Evolutionary conservation across 306 rosid species (phyloP), one percentile per base, ranked within the genome.

Genomic region (Ormosia emarginata): DNA sequence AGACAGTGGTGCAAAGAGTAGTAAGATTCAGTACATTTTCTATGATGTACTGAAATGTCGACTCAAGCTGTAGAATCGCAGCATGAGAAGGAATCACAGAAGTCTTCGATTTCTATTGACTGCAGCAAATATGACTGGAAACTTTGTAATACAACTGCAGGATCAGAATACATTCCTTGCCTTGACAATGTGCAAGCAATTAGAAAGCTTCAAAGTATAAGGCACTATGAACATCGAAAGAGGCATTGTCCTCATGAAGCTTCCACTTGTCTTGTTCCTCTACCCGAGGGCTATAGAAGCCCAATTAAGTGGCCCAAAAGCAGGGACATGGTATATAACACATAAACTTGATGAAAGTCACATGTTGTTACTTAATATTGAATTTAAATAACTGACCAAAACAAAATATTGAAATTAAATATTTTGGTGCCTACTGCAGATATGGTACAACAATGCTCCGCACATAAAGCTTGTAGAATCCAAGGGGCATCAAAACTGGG

Each of bases 401-500:
- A 66, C n/a, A n/a, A 39, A 50, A 49, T 71, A 61, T 69, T 82
- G 74, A 81, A 67, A 47, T 69, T 61, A 70, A 77, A 41, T 84
- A 13, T 67, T 65, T 79, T 69, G 80, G 68, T 88, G 80, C 74
- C 43, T 81, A 30, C 47, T 87, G 87, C 93, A 94, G 97, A 89
- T 94, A 79, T 94, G 97, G 98, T 94, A 88, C 85, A 52, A 64
- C 50, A 94, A 94, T 72, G 87, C 91, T 13, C 98, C 98, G 18
- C 91, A 92, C 80, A 90, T 88, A 63, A 90, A 84, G 86, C 98
- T 94, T 67, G 98, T 89, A 36, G 89, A 76, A 80, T 59, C 76
- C 75, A 94, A 94, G 89, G 97, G 97, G 67, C 97, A 92, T 85
- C 98, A 94, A 85, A 94, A 94, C 80, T 94, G 98, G 98, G 95